A percentile compares a stretch with the other conserved stretches of the same genome.
Evolutionary conservation across 306 rosid species (phyloP).

Genomic region (Quercus cerris): DNA sequence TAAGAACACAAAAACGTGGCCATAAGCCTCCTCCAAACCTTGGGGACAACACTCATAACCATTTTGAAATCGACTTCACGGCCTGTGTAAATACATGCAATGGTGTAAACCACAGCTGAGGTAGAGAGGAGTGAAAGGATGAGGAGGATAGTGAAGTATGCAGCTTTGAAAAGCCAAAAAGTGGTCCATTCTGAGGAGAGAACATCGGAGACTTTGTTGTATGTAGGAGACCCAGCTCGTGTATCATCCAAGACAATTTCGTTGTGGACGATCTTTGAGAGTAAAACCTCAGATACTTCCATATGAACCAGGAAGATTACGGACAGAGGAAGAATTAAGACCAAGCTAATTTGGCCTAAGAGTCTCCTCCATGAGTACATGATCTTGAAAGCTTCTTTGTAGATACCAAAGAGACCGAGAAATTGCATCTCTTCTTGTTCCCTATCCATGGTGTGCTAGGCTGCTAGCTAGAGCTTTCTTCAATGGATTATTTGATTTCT

Average conservation of each 20-base stretch:
- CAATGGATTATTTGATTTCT: neutral
- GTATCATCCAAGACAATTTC: slow-evolving; percentile 10
- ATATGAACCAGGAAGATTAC: slow-evolving; percentile 53
- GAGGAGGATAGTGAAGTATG: slow-evolving; percentile 36
- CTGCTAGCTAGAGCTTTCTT: neutral
- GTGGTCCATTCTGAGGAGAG: slow-evolving; percentile 41
- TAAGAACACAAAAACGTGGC: slow-evolving; percentile 52
- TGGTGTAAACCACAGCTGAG: slow-evolving; percentile 77
- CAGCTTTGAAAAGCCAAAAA: slow-evolving; percentile 37
- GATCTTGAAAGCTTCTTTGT: slow-evolving; percentile 55
- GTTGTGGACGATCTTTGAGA: slow-evolving; percentile 21
- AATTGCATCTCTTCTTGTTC: slow-evolving; percentile 72
- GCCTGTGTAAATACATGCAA: slow-evolving; percentile 55
- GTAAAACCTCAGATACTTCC: slow-evolving; percentile 45
- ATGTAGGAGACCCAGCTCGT: slow-evolving; percentile 11
- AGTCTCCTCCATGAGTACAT: slow-evolving; percentile 43
- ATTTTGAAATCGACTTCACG: slow-evolving; percentile 39
- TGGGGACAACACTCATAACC: slow-evolving; percentile 59
- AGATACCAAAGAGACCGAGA: slow-evolving; percentile 46
- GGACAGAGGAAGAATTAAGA: slow-evolving; percentile 63
- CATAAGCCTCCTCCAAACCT: slow-evolving; percentile 66
- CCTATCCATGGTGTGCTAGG: slow-evolving; percentile 45
- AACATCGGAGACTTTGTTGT: slow-evolving; percentile 26
- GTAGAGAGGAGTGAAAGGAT: slow-evolving; percentile 54
- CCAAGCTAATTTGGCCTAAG: slow-evolving; percentile 54